Evolutionary conservation across 2,329 filamentous ascomycete species (phyloP).

Genomic region (Alternaria viburni): DNA sequence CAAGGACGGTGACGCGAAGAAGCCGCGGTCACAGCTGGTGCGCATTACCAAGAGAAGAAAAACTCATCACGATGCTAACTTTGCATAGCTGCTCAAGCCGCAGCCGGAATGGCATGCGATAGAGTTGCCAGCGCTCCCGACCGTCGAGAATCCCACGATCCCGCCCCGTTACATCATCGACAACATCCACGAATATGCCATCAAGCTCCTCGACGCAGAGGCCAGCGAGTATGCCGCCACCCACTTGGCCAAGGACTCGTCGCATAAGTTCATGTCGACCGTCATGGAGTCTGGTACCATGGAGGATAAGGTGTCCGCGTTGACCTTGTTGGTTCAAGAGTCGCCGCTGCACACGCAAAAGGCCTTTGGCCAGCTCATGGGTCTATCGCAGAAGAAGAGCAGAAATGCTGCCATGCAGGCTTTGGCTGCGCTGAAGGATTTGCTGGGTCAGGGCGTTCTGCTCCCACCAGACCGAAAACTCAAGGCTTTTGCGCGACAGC

Average conservation of each 20-base stretch:
- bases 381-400: slow-evolving; percentile 88
- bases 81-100: slow-evolving; percentile 61
- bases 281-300: slow-evolving; percentile 97
- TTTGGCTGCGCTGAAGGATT: slow-evolving; percentile 90
- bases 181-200: slow-evolving; percentile 72
- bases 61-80: slow-evolving; percentile 24
- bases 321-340: slow-evolving; percentile 94
- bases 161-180: slow-evolving; percentile 62
- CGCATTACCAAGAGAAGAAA: slow-evolving; percentile 1
- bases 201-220: slow-evolving; percentile 77
- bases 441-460: slow-evolving; percentile 86
- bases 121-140: slow-evolving; percentile 60
- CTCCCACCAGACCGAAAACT: slow-evolving; percentile 84
- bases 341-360: slow-evolving; percentile 93
- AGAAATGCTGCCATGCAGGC: slow-evolving; percentile 91
- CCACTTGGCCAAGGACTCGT: slow-evolving; percentile 78
- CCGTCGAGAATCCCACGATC: slow-evolving; percentile 53
- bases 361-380: slow-evolving; percentile 83
- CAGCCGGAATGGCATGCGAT: slow-evolving; percentile 72
- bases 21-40: slow-evolving; percentile 42
- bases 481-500: slow-evolving; percentile 78
- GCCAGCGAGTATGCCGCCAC: slow-evolving; percentile 74
- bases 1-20: slow-evolving; percentile 41
- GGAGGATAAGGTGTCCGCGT: slow-evolving; percentile 93
- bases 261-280: slow-evolving; percentile 93